Evolutionary conservation across 225 moss, liverwort and hornwort genomes (phyloP), one percentile per base, ranked within the genome.

Genomic region (Anthoceros angustus): DNA sequence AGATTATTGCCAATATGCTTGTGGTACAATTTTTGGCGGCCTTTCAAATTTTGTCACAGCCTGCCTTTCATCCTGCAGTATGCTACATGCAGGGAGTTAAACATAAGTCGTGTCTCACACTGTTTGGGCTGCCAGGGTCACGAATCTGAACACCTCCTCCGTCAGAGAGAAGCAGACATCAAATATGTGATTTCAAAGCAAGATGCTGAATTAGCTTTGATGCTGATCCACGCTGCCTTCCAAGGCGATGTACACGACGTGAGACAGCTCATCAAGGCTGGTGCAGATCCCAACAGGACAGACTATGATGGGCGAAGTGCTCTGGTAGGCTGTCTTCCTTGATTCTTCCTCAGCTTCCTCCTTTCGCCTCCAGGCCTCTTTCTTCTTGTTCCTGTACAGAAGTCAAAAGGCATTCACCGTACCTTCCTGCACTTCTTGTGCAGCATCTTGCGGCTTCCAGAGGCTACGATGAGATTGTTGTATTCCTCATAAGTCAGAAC

Each of bases 1-100:
- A 80, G 61, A 77, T 98, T 39, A 86, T 92, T 50, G 86, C 85
- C 72, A 98, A 98, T 74, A 79, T 95, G 16, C 76, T 93, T 42
- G 85, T 87, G 87, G 91, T 88, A 24, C 12, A 40, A 40, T 6
- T 60, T 20, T 50, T 39, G 15, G 11, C 25, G 9, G 15, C 26
- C 7, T 38, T 68, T 61, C 55, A 55, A 48, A 32, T 32, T 1
- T 32, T 32, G 1, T 32, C 32, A 32, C 32, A 32, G 32, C 32
- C 32, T 32, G 32, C 32, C 32, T 32, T 32, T 4, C 32, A 32
- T 32, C 32, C 32, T 32, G 32, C 32, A 32, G 32, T 32, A 32
- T 32, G 32, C 32, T 32, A 32, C 32, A 32, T 32, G 32, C 32
- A 32, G 32, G 32, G 4, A 32, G 32, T 32, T 32, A 32, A 1